These are phyloP conservation scores for Magnolia kwangsiensis DNA, from an alignment of 164 flowering plant genomes.

Conservation along the genomic window DNA sequence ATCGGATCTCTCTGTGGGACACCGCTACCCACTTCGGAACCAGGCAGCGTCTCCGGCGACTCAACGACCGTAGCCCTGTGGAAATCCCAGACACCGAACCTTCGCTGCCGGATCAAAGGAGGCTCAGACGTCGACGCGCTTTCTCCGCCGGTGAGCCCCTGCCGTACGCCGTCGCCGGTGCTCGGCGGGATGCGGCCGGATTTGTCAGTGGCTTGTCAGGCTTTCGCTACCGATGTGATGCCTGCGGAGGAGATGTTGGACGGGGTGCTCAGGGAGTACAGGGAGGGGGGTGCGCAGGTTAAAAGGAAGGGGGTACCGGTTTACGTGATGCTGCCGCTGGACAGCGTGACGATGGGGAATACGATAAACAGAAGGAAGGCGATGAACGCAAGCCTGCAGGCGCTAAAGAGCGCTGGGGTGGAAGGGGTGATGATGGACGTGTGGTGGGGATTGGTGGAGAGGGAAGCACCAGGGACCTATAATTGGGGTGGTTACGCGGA, in stretches of 20 bases:
- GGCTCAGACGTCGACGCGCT: conserved; percentile 29
- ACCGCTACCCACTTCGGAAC: conserved; percentile 22
- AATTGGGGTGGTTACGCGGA: conserved; percentile 93
- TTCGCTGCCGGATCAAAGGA: conserved; percentile 37
- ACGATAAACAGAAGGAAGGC: conserved; percentile 74
- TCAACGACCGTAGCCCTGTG: conserved; percentile 34
- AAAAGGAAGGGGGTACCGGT: conserved; percentile 76
- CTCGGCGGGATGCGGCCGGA: conserved; percentile 44
- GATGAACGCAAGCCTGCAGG: conserved; percentile 78
- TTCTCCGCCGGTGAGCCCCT: conserved; percentile 68
- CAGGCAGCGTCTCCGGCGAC: conserved; percentile 11
- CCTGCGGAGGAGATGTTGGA: not conserved
- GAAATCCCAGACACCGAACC: conserved; percentile 35
- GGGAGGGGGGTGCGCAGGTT: conserved; percentile 26
- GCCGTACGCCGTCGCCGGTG: conserved; percentile 42
- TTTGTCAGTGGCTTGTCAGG: conserved; percentile 68
- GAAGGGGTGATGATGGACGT: conserved; percentile 97
- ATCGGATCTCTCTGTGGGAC: conserved; percentile 52
- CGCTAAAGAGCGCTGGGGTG: conserved; percentile 91
- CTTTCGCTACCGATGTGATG: conserved; percentile 27
- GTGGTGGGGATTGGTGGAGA: conserved; percentile 99
- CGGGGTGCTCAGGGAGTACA: conserved; percentile 19
- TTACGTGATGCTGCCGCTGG: conserved; percentile 94
- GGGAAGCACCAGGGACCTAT: conserved; percentile 65
- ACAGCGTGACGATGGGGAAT: conserved; percentile 73